These are phyloP conservation scores for Discostella pseudostelligera DNA, from an alignment of 108 stramenopile genomes.

Conservation along the genomic window DNA sequence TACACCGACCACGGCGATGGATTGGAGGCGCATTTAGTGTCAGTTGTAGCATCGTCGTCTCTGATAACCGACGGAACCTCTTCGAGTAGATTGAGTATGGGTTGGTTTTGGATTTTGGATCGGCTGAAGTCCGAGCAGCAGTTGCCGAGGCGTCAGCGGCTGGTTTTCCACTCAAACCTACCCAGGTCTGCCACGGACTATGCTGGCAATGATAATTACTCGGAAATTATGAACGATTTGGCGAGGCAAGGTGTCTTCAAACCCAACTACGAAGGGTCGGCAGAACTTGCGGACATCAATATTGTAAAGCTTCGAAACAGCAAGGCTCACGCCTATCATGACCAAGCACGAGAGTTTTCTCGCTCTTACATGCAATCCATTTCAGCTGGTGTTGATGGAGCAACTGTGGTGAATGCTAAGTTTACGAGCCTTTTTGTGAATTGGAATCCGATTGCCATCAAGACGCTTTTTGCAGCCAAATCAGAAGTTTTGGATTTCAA, in stretches of 20 bases:
- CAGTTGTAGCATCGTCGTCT: conserved; percentile 57
- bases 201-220: conserved; percentile 50
- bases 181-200: conserved; percentile 53
- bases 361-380: conserved; percentile 31
- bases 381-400: conserved; percentile 15
- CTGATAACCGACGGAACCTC: conserved; percentile 59
- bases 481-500: conserved; percentile 39
- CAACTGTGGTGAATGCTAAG: conserved; percentile 57
- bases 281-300: conserved; percentile 72
- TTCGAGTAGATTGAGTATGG: conserved; percentile 59
- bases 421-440: conserved; percentile 79
- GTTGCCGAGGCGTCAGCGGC: conserved; percentile 53
- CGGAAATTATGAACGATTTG: conserved; percentile 56
- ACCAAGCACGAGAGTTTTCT: conserved; percentile 36
- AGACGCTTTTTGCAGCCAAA: conserved; percentile 42
- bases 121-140: conserved; percentile 36
- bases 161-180: conserved; percentile 77
- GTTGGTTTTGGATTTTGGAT: conserved; percentile 87
- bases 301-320: conserved; percentile 29
- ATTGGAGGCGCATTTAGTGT: conserved; percentile 79
- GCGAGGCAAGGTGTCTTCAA: conserved; percentile 58
- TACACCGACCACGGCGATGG: conserved; percentile 52
- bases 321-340: conserved; percentile 28
- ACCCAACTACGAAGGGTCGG: conserved; percentile 51
- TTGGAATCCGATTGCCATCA: conserved; percentile 79